Conservation (phyloP, 2,329 filamentous ascomycete genomes). For the Fusarium sp. region DNA sequence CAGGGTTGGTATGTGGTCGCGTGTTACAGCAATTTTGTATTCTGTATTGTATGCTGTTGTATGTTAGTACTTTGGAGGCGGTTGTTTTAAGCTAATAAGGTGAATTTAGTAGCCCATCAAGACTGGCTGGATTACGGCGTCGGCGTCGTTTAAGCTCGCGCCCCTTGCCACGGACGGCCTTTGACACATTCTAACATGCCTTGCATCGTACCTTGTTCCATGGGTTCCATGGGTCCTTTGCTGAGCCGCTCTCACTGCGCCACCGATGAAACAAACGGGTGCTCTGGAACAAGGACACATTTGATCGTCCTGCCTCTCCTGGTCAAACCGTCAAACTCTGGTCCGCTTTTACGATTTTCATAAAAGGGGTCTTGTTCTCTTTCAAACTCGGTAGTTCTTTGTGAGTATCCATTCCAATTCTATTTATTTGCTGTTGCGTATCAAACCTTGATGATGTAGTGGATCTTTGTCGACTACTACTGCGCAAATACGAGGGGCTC, state of each 20-base stretch:
- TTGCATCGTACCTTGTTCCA: background rate
- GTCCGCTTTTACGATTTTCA: slow-evolving; percentile 31
- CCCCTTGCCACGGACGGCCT: background rate
- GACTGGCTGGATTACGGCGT: background rate
- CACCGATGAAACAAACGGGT: slow-evolving; percentile 29
- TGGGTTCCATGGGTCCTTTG: background rate
- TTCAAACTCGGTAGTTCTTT: slow-evolving; percentile 13
- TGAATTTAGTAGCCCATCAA: background rate
- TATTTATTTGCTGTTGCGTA: slow-evolving; percentile 27
- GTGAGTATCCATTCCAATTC: slow-evolving; percentile 2
- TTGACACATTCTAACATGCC: slow-evolving; percentile 8
- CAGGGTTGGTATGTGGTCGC: slow-evolving; percentile 42
- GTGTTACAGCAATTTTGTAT: slow-evolving; percentile 21
- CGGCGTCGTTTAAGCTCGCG: slow-evolving; percentile 3
- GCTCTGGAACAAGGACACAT: slow-evolving; percentile 5
- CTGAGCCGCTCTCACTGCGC: slow-evolving; percentile 17
- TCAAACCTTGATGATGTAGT: background rate
- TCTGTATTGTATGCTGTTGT: too few species aligned
- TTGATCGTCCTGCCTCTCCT: slow-evolving; percentile 21
- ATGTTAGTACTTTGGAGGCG: background rate
- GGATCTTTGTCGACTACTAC: background rate
- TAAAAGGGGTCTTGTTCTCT: slow-evolving; percentile 18
- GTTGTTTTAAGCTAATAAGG: slow-evolving; percentile 12
- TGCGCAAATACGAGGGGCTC: background rate
- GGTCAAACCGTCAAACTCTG: background rate